Evolutionary conservation across 2,329 filamentous ascomycete species (phyloP).

Genomic region (Alternaria tenuissima): DNA sequence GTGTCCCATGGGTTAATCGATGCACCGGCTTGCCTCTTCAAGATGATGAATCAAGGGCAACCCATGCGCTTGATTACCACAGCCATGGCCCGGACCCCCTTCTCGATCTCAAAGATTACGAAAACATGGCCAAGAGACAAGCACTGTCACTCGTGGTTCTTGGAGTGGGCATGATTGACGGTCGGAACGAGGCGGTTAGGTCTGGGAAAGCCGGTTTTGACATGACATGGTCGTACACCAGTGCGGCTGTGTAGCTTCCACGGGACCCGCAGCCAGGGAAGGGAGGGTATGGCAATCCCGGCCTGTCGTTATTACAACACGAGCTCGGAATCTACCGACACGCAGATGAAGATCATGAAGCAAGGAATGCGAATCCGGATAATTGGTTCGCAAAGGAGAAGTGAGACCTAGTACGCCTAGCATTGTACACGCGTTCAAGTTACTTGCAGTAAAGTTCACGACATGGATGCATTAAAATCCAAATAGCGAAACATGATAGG

Average conservation of each 20-base stretch:
- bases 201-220: constrained; percentile 11
- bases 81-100: constrained; percentile 10
- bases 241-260: constrained; percentile 12
- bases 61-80: constrained; percentile 10
- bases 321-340: constrained; percentile 14
- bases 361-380: constrained; percentile 3
- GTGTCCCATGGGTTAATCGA: constrained; percentile 11
- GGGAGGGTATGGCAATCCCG: constrained; percentile 5
- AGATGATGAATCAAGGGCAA: constrained; percentile 11
- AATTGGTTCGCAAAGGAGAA: constrained; percentile 6
- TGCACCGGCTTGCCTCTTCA: constrained; percentile 11
- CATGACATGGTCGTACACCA: constrained; percentile 7
- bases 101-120: constrained; percentile 17
- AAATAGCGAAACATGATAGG: constrained; percentile 15
- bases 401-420: constrained; percentile 4
- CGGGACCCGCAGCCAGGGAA: constrained; percentile 10
- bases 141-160: constrained; percentile 7
- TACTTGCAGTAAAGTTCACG: constrained; percentile 4
- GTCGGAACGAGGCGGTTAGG: constrained; percentile 5
- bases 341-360: constrained; percentile 1
- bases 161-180: constrained; percentile 9
- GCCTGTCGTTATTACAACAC: constrained; percentile 11
- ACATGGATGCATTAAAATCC: constrained; percentile 13
- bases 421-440: constrained; percentile 14
- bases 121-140: constrained; percentile 3